Evolutionary conservation across 495 filamentous ascomycete genomes (phyloP).

Genomic region (Beverwykella pulmonaria): DNA sequence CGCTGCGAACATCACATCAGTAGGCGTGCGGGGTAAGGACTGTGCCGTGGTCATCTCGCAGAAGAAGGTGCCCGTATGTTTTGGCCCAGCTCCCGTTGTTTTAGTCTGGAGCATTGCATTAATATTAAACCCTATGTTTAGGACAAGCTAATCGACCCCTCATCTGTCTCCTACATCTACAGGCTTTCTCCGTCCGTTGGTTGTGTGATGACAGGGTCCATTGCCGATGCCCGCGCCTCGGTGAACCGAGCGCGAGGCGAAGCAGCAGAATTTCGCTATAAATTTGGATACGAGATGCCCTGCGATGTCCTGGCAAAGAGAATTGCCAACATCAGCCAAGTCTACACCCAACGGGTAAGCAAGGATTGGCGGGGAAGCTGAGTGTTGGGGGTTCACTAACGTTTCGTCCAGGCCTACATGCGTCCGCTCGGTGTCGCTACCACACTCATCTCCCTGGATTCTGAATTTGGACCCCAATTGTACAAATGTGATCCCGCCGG

Average conservation of each 20-base stretch:
- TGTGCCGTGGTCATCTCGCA: conserved; percentile 97
- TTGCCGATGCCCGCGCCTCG: conserved; percentile 92
- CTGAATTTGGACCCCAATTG: conserved; percentile 90
- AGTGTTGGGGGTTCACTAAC: conserved; percentile 30
- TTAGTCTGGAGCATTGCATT: neutral
- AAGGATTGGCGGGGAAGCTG: conserved; percentile 22
- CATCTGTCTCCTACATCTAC: conserved; percentile 97
- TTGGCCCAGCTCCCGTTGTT: neutral
- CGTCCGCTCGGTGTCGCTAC: conserved; percentile 92
- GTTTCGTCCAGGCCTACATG: conserved; percentile 83
- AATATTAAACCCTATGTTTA: conserved; percentile 45
- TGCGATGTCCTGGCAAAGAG: conserved; percentile 95
- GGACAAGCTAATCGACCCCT: conserved; percentile 98
- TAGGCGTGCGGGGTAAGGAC: conserved; percentile 93
- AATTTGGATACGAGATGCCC: conserved; percentile 99
- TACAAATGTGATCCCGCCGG: conserved; percentile 98
- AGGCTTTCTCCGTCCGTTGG: conserved; percentile 93
- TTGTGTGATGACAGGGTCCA: conserved; percentile 97
- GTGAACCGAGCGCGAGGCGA: conserved; percentile 91
- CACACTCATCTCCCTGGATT: conserved; percentile 90
- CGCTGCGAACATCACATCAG: conserved; percentile 95
- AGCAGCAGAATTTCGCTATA: conserved; percentile 97
- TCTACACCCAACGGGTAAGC: conserved; percentile 93
- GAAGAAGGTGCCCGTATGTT: conserved; percentile 96
- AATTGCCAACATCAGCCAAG: conserved; percentile 97